Percentiles rank a stretch among this genome's conserved stretches.
Evolutionary conservation across 495 filamentous ascomycete species (phyloP).

Genomic region (Glarea lozoyensis): DNA sequence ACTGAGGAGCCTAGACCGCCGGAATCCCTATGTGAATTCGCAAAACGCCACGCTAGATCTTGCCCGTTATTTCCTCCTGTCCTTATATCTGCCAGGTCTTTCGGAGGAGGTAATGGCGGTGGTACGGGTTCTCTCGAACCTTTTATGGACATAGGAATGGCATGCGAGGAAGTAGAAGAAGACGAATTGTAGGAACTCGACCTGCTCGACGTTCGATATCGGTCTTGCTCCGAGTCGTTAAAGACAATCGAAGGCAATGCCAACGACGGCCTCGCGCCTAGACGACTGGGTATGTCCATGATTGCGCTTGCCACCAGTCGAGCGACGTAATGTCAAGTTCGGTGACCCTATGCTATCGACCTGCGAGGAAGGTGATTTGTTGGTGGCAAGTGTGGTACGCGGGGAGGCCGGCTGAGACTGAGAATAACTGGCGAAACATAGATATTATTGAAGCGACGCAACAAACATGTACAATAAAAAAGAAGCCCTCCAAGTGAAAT

Average conservation of each 20-base stretch:
- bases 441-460: constrained; percentile 7
- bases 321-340: constrained; percentile 13
- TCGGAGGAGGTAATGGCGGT: constrained; percentile 44
- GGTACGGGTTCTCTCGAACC: constrained; percentile 33
- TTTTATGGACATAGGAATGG: constrained; percentile 40
- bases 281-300: constrained; percentile 51
- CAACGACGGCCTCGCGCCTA: constrained; percentile 24
- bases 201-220: constrained; percentile 38
- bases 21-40: constrained; percentile 21
- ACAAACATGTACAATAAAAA: constrained; percentile 15
- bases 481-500: constrained; percentile 4
- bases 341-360: background rate
- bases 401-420: constrained; percentile 12
- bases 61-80: constrained; percentile 11
- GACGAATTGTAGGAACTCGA: constrained; percentile 34
- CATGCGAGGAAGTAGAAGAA: constrained; percentile 30
- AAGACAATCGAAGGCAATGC: constrained; percentile 43
- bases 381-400: constrained; percentile 17
- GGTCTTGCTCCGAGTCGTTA: constrained; percentile 41
- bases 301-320: constrained; percentile 27
- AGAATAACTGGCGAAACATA: constrained; percentile 17
- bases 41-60: constrained; percentile 25
- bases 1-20: constrained; percentile 19
- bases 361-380: constrained; percentile 4
- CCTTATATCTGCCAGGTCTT: constrained; percentile 28